Conservation (phyloP, 345 rosid genomes). For the thale cress (Arabidopsis thaliana) region DNA sequence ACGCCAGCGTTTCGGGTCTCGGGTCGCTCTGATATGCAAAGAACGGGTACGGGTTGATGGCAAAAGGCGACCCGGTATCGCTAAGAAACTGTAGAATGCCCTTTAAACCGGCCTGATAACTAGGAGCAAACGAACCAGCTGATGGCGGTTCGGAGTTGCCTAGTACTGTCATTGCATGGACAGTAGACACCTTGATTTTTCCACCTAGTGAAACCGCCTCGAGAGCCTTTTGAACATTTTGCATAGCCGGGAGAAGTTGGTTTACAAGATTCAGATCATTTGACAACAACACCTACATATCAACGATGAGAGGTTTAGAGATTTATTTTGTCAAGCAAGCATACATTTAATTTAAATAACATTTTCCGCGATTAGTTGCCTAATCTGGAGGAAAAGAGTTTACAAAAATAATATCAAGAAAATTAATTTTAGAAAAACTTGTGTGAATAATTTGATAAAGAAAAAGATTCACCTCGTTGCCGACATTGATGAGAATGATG, state of each 20-base stretch:
- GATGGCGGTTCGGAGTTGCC: slow-evolving; percentile 89
- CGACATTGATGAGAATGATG: slow-evolving; percentile 74
- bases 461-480: slow-evolving; percentile 63
- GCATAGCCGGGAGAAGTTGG: slow-evolving; percentile 86
- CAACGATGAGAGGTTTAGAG: background rate
- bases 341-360: background rate
- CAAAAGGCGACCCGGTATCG: slow-evolving; percentile 74
- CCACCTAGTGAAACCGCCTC: slow-evolving; percentile 64
- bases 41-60: slow-evolving; percentile 85
- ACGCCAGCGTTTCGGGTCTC: slow-evolving; percentile 79
- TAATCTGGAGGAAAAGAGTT: background rate
- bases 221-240: slow-evolving; percentile 70
- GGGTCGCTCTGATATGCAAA: slow-evolving; percentile 87
- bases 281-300: slow-evolving; percentile 59
- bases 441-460: background rate
- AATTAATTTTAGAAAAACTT: background rate
- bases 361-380: background rate
- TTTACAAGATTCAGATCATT: slow-evolving; percentile 65
- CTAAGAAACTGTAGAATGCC: slow-evolving; percentile 69
- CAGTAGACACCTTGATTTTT: slow-evolving; percentile 80
- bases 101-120: slow-evolving; percentile 57
- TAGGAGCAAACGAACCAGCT: slow-evolving; percentile 61
- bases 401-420: background rate
- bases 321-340: background rate
- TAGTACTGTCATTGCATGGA: slow-evolving; percentile 82